Base-by-base conservation (phyloP, 208 protist genomes). In the Phytomonas sp. region DNA sequence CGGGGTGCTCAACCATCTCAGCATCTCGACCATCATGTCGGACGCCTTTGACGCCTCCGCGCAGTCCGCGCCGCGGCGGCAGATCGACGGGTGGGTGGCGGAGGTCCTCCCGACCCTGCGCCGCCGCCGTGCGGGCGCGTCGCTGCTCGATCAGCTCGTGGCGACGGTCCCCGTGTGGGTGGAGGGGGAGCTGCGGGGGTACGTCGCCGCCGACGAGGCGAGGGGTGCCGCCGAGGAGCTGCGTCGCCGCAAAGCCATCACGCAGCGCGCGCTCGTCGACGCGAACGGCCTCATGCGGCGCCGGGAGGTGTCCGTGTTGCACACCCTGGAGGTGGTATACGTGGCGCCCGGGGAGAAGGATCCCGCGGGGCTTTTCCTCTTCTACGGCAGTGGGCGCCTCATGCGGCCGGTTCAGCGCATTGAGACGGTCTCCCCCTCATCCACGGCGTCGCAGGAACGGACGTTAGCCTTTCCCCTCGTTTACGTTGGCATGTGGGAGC, bases 1-100 rank as follows among this genome's bases (percentile, higher is more conserved):
- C 82, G 99, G 99, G 78, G 92, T 99, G 31, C 80, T 99, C 32
- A 99, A 99, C 77, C 99, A 99, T 82, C 81, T 99, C 13, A 94
- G 97, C 63, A 72, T 95, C 31, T 88, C 89, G 40, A 92, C 88
- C 43, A 79, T 94, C 69, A 68, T 92, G 59, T 91, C 91, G 32
- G 80, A 77, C 61, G 30, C 63, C 69, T 28, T 31, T 20, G 69
- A 29, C 29, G 8, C 8, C 32, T n/a, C 36, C 13, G 62, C 64
- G 5, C 71, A 75, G 17, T 43, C 62, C 53, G 63, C 64, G 30
- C 74, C 72, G 40, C 70, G 73, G 71, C 56, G 26, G 71, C 63
- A 80, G 70, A 66, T 95, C 33, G 63, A 84, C 13, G 66, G 33
- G 60, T 81, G 79, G 72, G 70, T 90, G 33, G 66, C 28, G 23